phyloP scores from a whole-genome alignment of 2,329 filamentous ascomycete genomes.

The Emergomyces africanus region DNA sequence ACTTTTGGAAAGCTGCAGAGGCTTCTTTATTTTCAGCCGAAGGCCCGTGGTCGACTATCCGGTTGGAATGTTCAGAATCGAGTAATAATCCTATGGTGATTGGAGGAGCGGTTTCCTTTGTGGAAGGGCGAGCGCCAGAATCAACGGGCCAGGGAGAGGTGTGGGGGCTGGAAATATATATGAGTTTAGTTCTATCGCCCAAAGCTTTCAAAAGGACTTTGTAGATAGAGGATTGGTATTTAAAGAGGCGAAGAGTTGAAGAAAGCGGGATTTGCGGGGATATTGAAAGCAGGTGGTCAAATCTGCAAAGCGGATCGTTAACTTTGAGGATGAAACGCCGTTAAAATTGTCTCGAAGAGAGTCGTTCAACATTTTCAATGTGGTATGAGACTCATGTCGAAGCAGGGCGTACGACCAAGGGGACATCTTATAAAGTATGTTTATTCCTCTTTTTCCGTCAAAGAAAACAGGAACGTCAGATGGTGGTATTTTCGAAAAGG shows the following conservation, averaged over 20 bases:
- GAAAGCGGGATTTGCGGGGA: slow-evolving; percentile 18
- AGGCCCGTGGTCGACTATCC: slow-evolving; percentile 79
- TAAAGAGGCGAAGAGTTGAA: slow-evolving; percentile 15
- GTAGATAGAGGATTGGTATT: slow-evolving; percentile 38
- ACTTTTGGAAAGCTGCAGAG: slow-evolving; percentile 67
- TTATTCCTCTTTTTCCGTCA: slow-evolving; percentile 61
- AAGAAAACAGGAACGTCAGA: slow-evolving; percentile 57
- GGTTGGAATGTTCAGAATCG: slow-evolving; percentile 57
- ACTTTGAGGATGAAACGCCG: slow-evolving; percentile 56
- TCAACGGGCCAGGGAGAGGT: slow-evolving; percentile 37
- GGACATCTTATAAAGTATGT: slow-evolving; percentile 83
- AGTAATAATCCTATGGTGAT: slow-evolving; percentile 57
- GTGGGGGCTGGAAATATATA: slow-evolving; percentile 43
- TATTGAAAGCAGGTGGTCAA: slow-evolving; percentile 39
- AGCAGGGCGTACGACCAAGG: slow-evolving; percentile 67
- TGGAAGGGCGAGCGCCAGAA: slow-evolving; percentile 21
- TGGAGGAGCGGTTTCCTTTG: slow-evolving; percentile 12
- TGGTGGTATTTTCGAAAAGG: slow-evolving; percentile 18
- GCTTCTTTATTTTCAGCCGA: slow-evolving; percentile 74
- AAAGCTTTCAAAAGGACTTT: slow-evolving; percentile 56
- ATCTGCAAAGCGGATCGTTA: slow-evolving; percentile 39
- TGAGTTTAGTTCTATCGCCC: slow-evolving; percentile 57
- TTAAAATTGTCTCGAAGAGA: slow-evolving; percentile 68
- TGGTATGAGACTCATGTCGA: slow-evolving; percentile 59
- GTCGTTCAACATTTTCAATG: slow-evolving; percentile 63